Evolutionary conservation across 257 asterid species (phyloP), one percentile per base, ranked within the genome.

Genomic region (Mitragyna speciosa): DNA sequence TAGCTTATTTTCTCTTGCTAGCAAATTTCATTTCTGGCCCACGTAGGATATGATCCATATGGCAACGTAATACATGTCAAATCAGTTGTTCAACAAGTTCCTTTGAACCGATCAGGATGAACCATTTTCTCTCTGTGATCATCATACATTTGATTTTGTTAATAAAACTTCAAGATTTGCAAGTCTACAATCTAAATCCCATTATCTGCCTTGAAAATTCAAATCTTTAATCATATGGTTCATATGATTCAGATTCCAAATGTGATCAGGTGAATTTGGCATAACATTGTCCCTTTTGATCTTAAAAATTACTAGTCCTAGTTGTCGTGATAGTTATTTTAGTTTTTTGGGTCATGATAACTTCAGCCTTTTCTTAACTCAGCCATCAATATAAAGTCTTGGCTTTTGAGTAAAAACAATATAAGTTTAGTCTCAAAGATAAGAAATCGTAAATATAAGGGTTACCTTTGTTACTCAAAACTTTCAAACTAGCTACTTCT

Each of bases 51-150:
- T 39, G 79, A 70, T 82, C 58, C 82, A 76, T 24, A 45, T 24
- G 68, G 58, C 31, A 70, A 45, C 41, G 75, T 78, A 83, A 84
- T 84, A 76, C 74, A 80, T 79, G 86, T 89, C 90, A 86, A 80
- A 86, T 89, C 88, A 74, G 51, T 65, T 81, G 58, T 76, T 19
- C 41, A 61, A 82, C 84, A 74, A 64, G 78, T 86, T 26, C 7
- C 83, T 76, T 83, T 79, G 78, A 77, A 82, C 77, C 70, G 49
- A 79, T 75, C 52, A 47, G 73, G 76, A n/a, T 59, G 75, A 82
- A 79, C 61, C 61, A 28, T 72, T 79, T 87, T 84, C 78, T 45
- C 72, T 52, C 30, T 75, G 82, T 74, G 69, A 83, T 78, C 75
- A 86, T 81, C 49, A 47, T 49, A 75, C 51, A 70, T 33, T 76